Evolutionary conservation across 768 basidiomycete genomes (phyloP), one percentile per base, ranked within the genome.

Genomic region (Naematelia encephala): DNA sequence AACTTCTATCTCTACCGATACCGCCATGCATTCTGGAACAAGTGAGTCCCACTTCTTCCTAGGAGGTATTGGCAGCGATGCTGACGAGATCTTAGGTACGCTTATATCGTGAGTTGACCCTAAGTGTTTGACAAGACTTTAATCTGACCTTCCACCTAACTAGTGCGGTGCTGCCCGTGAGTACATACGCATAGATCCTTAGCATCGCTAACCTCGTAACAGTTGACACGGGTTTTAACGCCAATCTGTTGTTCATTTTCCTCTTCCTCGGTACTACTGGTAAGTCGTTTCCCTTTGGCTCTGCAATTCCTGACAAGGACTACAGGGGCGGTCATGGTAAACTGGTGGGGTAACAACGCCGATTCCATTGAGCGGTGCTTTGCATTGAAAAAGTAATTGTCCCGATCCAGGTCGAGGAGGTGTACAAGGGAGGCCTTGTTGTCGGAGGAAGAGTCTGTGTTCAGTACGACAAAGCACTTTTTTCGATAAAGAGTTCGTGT

Each of bases 1-100:
- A 57, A 57, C n/a, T 57, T 57, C 48, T 57, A 57, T 39, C 48
- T 57, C n/a, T 57, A 50, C 34, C 48, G 48, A 25, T 57, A 57
- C 48, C 48, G 29, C 29, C 47, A 50, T 19, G 34, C 21, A 5
- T 57, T 57, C 56, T 57, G 56, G 56, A 57, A 57, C 48, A 57
- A 50, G 56, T 54, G 53, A 54, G 53, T 54, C n/a, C 3, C 10
- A 21, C 26, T 4, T 25, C 27, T 16, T 4, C 23, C 21, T 28
- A 22, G n/a, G 21, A 42, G 3, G 29, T 8, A 53, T 8, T n/a
- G n/a, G n/a, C n/a, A n/a, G n/a, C n/a, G 46, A 10, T 47, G 46
- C 46, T 19, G 23, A 19, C 19, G 46, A 14, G 23, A 8, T 50
- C 22, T 25, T 50, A 43, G 19, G 16, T 57, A 30, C 14, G 56